Evolutionary conservation across 345 rosid species (phyloP), one percentile per base, ranked within the genome.

Genomic region (Sisymbrium altissimum): DNA sequence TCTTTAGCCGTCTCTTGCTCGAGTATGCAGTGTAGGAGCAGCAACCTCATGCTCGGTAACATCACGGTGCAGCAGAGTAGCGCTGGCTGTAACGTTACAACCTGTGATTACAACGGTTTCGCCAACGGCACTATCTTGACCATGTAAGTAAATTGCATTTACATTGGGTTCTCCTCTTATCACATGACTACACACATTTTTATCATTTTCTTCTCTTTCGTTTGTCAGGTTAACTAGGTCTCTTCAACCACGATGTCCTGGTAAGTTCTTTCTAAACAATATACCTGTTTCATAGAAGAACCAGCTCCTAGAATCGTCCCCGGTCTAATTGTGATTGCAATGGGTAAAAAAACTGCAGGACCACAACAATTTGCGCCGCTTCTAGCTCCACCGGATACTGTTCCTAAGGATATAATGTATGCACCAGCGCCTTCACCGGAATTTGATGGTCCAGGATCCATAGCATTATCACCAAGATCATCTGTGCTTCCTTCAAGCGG

Each of bases 1-100:
- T 87, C 97, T 13, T 71, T 95, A 83, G 97, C 97, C 0, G 99
- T 90, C 79, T 95, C 99, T 45, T 95, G 99, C 79, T 95, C 99
- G 25, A 92, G 93, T 83, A 86, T 95, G 97, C 99, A 95, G 59
- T 95, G 99, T 68, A 86, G 75, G 57, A 82, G 83, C 60, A 92
- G 97, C 78, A 88, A 86, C 63, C 96, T 95, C 64, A 92, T 92
- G 93, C 80, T 95, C 0, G 99, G 99, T 65, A 95, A 95, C 66
- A 81, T 81, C 52, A 90, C 99, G 0, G 52, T 60, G 76, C 84
- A 84, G 78, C 97, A 84, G 80, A 95, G 86, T 68, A 83, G 86
- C 68, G 97, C 84, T 39, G 99, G 99, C 14, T 95, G 99, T 81
- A 88, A 86, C 33, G 93, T 95, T 60, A 89, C 93, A 48, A 79